phyloP scores from a whole-genome alignment of 257 asterid species.

The Fraxinus pennsylvanica region DNA sequence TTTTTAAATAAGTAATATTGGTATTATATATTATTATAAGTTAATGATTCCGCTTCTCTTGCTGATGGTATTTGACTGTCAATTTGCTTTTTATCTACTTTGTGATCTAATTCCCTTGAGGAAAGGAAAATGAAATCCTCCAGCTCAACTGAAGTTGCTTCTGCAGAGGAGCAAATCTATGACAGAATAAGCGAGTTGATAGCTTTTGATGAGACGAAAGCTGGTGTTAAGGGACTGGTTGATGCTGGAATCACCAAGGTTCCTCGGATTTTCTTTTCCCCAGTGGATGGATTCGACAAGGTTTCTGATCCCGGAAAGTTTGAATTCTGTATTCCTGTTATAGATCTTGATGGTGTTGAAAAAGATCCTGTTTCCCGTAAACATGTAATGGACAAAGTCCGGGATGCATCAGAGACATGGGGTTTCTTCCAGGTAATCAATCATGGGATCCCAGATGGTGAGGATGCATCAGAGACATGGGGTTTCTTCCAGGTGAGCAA shows the following conservation, averaged over 20 bases:
- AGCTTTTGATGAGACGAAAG: constrained; percentile 50
- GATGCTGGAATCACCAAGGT: constrained; percentile 41
- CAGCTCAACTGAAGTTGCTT: constrained; percentile 4
- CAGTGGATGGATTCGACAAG: neutral
- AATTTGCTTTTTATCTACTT: neutral
- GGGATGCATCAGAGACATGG: constrained; percentile 35
- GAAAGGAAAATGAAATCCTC: neutral
- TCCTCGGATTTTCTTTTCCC: constrained; percentile 44
- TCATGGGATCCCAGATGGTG: constrained; percentile 33
- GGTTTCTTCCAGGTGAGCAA: constrained; percentile 50
- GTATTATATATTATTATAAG: neutral
- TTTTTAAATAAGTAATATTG: no score
- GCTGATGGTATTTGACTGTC: neutral
- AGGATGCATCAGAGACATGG: constrained; percentile 33
- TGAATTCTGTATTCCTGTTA: constrained; percentile 30
- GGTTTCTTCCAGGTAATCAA: constrained; percentile 50
- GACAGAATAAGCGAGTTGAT: constrained; percentile 35
- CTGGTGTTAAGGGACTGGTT: constrained; percentile 57
- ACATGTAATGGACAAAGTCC: constrained; percentile 16
- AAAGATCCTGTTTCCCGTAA: constrained; percentile 14
- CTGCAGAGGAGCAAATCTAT: neutral
- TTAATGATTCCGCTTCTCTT: neutral
- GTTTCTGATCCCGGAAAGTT: neutral
- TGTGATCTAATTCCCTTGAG: neutral
- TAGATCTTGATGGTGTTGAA: constrained; percentile 36